Evolutionary conservation across 352 stramenopile genomes (phyloP).

Genomic region (Globisporangium viniferum): DNA sequence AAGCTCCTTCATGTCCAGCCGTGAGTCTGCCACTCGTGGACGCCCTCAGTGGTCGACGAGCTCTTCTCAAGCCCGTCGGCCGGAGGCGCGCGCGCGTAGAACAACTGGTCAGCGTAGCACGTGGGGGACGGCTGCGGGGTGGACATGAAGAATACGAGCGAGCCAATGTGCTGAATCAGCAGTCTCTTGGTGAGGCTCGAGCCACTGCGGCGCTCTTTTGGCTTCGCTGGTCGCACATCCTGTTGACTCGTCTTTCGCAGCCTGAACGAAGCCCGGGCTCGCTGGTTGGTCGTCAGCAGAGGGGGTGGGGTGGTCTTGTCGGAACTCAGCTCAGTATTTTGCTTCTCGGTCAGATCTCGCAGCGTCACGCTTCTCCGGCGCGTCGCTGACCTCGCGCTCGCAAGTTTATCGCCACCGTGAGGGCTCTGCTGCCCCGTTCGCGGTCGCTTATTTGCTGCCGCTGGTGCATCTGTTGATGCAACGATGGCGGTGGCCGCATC

Average conservation of each 20-base stretch:
- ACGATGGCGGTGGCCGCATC: neutral
- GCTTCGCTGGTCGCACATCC: neutral
- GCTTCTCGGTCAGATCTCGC: neutral
- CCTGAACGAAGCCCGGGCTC: neutral
- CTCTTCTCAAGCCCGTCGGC: no score
- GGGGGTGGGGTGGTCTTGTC: neutral
- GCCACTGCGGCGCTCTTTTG: neutral
- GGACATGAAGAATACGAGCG: no score
- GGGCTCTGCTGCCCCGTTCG: neutral
- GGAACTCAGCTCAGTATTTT: neutral
- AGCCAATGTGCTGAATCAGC: neutral
- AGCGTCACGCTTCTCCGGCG: neutral
- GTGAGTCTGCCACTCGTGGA: no score
- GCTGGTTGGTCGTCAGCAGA: neutral
- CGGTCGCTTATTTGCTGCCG: neutral
- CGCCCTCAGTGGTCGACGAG: no score
- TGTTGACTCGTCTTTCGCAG: neutral
- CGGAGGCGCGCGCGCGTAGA: no score
- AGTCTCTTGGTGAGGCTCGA: constrained; percentile 1
- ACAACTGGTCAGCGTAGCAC: no score
- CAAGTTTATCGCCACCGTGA: no score
- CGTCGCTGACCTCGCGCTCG: neutral
- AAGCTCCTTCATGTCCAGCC: no score
- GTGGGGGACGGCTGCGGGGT: no score
- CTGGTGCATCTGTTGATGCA: neutral